These are phyloP conservation scores for Panellus pusillus DNA, from an alignment of 768 basidiomycete species.

Conservation along the genomic window DNA sequence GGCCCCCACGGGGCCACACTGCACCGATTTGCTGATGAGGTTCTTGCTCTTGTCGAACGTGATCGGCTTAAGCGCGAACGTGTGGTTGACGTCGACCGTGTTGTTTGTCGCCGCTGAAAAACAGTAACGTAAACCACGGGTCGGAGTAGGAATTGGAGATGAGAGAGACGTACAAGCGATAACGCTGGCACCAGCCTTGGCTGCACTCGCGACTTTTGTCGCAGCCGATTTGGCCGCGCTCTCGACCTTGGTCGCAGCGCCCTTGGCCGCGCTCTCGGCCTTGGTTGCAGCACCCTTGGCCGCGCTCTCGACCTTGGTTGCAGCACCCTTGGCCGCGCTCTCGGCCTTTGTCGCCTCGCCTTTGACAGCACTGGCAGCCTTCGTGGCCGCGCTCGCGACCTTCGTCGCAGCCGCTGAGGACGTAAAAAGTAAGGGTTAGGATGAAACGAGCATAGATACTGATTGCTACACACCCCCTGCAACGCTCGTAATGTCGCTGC, in stretches of 20 bases:
- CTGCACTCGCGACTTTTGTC: neutral
- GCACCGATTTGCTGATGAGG: slow-evolving; percentile 6
- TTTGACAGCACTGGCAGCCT: neutral
- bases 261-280: neutral
- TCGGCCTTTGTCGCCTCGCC: neutral
- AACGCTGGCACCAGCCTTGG: slow-evolving; percentile 2
- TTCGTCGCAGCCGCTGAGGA: neutral
- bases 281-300: neutral
- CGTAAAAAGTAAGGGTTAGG: neutral
- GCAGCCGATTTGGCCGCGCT: neutral
- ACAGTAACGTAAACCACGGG: no score
- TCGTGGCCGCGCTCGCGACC: neutral
- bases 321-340: neutral
- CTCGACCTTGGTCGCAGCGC: neutral
- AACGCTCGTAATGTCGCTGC: neutral
- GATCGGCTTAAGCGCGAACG: slow-evolving; percentile 10
- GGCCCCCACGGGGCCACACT: neutral
- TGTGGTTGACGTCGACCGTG: slow-evolving; percentile 6
- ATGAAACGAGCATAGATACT: neutral
- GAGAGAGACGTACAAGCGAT: neutral
- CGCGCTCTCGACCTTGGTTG: neutral
- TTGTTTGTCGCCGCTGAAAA: neutral
- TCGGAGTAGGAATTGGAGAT: no score
- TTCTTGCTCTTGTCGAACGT: slow-evolving; percentile 16
- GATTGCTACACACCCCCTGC: neutral